Evolutionary conservation across 2,329 filamentous ascomycete species (phyloP).

Genomic region (Clonostachys rhizophaga): DNA sequence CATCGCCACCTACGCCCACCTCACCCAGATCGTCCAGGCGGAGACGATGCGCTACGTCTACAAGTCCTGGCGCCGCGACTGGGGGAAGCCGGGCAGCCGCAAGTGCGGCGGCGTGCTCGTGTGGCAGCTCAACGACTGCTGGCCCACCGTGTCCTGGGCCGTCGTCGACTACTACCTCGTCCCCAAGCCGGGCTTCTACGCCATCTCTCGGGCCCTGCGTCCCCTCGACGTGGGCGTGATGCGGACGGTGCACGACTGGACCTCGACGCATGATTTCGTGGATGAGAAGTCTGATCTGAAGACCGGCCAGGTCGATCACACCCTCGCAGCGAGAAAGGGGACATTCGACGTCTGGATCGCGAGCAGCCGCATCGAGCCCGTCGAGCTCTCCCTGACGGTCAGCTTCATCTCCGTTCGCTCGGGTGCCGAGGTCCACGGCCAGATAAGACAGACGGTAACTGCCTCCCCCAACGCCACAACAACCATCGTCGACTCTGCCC

Average conservation of each 20-base stretch:
- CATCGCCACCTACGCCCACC: conserved; percentile 70
- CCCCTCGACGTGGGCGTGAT: conserved; percentile 55
- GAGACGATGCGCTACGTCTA: conserved; percentile 48
- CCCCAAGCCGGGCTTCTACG: conserved; percentile 54
- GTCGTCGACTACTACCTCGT: conserved; percentile 60
- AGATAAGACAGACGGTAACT: conserved; percentile 13
- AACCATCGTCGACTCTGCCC: conserved; percentile 17
- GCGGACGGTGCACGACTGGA: conserved; percentile 34
- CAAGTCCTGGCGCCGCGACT: conserved; percentile 56
- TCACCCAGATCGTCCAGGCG: conserved; percentile 51
- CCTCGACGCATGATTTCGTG: conserved; percentile 12
- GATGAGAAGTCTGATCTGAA: conserved; percentile 9
- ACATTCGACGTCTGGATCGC: conserved; percentile 37
- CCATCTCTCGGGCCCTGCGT: conserved; percentile 52
- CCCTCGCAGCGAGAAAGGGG: conserved; percentile 21
- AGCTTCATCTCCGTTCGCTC: conserved; percentile 34
- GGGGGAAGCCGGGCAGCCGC: conserved; percentile 49
- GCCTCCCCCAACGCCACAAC: conserved; percentile 30
- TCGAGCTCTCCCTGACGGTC: conserved; percentile 19
- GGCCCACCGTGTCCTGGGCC: conserved; percentile 62
- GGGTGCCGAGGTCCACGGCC: conserved; percentile 23
- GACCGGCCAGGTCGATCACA: conserved; percentile 34
- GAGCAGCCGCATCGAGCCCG: conserved; percentile 19
- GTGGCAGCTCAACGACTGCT: conserved; percentile 69
- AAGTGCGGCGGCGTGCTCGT: conserved; percentile 62